Evolutionary conservation across 2,329 filamentous ascomycete genomes (phyloP), one percentile per base, ranked within the genome.

Genomic region (Aureobasidium uvarum): DNA sequence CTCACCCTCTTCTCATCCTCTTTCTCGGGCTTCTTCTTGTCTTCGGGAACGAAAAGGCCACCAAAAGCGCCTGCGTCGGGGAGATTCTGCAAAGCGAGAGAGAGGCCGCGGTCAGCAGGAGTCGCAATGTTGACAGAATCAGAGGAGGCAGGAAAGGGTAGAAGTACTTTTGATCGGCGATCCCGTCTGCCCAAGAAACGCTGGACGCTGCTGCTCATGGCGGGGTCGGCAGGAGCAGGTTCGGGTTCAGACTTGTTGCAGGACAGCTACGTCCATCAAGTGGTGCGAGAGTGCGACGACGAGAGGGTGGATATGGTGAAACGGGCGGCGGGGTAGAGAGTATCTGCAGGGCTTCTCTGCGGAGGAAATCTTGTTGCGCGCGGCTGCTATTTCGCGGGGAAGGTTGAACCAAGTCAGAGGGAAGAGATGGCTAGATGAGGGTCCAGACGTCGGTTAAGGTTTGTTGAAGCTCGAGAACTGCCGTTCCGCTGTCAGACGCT

Each of bases 171-270:
- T 52, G 52, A 56, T 65, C 52, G 63, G 16, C 54, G 52, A 20
- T 90, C 88, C 68, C 87, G 85, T 70, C 87, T 80, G 75, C 85
- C 89, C 66, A 89, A 84, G 74, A 91, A 86, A 71, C 87, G 86
- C 74, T 84, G 86, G 68, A 81, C 60, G 48, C 60, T 77, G 71
- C 75, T 77, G 69, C 76, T 78, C 76, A 79, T 79, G 66, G 33
- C 20, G 55, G 28, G 20, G 56, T 43, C 38, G 28, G 55, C 38
- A 59, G 55, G 39, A 59, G 55, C 38, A 43, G 55, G 55, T 11
- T 25, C 54, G 39, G 39, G 55, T 36, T 46, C 56, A 48, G 54
- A 31, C 54, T 31, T 13, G 33, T 18, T 13, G 43, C 13, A 18
- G 6, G 16, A 23, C 43, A 38, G 41, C 16, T 25, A n/a, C 28